These are phyloP conservation scores for Oldenlandia corymbosa DNA, from an alignment of 257 asterid species.

Conservation along the genomic window DNA sequence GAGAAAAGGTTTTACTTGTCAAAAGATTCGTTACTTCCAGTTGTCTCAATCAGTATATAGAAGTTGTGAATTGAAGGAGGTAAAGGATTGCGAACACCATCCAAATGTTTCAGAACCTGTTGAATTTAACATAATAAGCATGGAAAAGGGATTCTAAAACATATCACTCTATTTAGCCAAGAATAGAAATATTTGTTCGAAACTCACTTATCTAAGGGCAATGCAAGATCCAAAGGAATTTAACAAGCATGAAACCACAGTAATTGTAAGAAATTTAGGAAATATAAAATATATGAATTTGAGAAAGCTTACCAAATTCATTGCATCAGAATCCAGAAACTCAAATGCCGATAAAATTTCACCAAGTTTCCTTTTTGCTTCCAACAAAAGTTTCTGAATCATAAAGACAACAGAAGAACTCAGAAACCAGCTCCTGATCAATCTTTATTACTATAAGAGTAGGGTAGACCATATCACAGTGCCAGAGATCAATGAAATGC, in stretches of 20 bases:
- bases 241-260: conserved; percentile 1
- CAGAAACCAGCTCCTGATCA: neutral
- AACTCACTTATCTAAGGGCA: neutral
- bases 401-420: conserved; percentile 13
- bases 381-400: conserved; percentile 60
- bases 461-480: neutral
- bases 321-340: conserved; percentile 73
- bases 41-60: conserved; percentile 90
- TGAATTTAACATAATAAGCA: conserved; percentile 22
- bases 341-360: conserved; percentile 98
- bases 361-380: conserved; percentile 89
- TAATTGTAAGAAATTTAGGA: neutral
- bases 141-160: conserved; percentile 13
- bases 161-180: neutral
- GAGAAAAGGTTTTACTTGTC: conserved; percentile 60
- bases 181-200: neutral
- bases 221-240: neutral
- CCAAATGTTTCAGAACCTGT: conserved; percentile 87
- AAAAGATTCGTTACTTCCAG: conserved; percentile 83
- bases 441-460: neutral
- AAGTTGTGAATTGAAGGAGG: conserved; percentile 78
- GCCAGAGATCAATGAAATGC: neutral
- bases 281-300: neutral
- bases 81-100: conserved; percentile 91
- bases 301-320: conserved; percentile 70